Evolutionary conservation across 129 eudicot species (phyloP), one percentile per base, ranked within the genome.

Genomic region (Saussurea involucrata): DNA sequence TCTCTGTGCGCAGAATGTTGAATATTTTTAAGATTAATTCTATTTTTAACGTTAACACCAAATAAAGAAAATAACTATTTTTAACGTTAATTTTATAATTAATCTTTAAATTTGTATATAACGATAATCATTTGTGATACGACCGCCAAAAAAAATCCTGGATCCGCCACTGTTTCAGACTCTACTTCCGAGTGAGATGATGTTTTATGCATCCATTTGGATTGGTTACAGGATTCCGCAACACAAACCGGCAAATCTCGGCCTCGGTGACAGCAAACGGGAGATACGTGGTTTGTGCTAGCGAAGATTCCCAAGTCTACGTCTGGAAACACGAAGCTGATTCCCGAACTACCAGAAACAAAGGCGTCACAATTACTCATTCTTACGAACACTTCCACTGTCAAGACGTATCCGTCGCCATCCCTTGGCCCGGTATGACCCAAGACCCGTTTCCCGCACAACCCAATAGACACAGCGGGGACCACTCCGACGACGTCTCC

Each of bases 251-350:
- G 76, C 98, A 91, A 88, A 95, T 89, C n/a, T 91, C 98, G 13
- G 98, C 94, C 42, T 86, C 98, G 20, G 72, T 95, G 34, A 91
- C 97, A 28, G 79, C 98, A 27, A 86, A 91, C 24, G 98, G 98
- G 11, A 89, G 77, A 84, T 87, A 95, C 58, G 92, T 88, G 66
- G 83, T 95, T 32, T 87, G 96, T 64, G 98, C 98, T 1, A 95
- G 98, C 49, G 98, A 95, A 85, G 98, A 91, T 68, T 95, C 98
- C 25, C 87, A 89, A 64, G 96, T 95, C 33, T 95, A 95, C 74
- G 80, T 95, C 33, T 95, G 98, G 98, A 95, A 88, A 80, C 96
- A 95, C 37, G 97, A 95, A 86, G 88, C 83, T 18, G 96, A 95
- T 70, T 84, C 96, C 24, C 88, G 87, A 25, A 84, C 96, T 44